Base-by-base conservation (phyloP, 2,329 filamentous ascomycete genomes). In the Alternaria incomplexa region DNA sequence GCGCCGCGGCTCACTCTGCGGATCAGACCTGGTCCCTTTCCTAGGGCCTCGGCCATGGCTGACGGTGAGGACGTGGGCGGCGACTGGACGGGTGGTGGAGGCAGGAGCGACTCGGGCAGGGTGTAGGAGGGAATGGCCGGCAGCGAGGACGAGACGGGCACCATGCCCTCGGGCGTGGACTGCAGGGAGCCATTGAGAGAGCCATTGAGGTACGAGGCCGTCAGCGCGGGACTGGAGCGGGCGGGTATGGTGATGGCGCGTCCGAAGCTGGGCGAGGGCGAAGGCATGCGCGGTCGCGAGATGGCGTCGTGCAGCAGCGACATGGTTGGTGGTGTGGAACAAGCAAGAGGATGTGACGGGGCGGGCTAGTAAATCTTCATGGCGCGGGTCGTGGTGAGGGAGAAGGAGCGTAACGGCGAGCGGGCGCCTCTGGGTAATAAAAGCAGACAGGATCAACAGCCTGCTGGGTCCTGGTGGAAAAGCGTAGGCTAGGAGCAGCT, bases 1-100 rank as follows among this genome's bases (percentile, higher is more conserved):
- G 93, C 93, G 65, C 91, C 89, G 71, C 91, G 92, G 30, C 96
- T 98, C 22, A 97, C 83, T 66, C 94, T 88, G 66, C 96, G 89
- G 69, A 98, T 96, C 60, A 98, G 81, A 53, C 86, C 86, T 4
- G 90, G 87, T 36, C 86, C 87, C 73, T 89, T 88, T 74, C 84
- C 86, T 23, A 83, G 81, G 56, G 85, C 85, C 64, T 92, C 89
- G 51, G 86, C 87, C 73, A 92, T 87, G 6, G 91, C 89, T 69
- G 83, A 88, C 25, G 82, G 79, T 0, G 77, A 77, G 43, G 80
- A 77, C 17, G 77, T 80, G n/a, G 79, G 73, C 30, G 77, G 77
- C 12, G 81, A 71, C 45, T 58, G 47, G 23, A 70, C 64, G 32
- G 64, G 57, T 6, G 87, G 85, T 23, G 57, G 85, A 82, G 65